Base-by-base conservation (phyloP, 2,329 filamentous ascomycete genomes). In the Cytospora schulzeri region DNA sequence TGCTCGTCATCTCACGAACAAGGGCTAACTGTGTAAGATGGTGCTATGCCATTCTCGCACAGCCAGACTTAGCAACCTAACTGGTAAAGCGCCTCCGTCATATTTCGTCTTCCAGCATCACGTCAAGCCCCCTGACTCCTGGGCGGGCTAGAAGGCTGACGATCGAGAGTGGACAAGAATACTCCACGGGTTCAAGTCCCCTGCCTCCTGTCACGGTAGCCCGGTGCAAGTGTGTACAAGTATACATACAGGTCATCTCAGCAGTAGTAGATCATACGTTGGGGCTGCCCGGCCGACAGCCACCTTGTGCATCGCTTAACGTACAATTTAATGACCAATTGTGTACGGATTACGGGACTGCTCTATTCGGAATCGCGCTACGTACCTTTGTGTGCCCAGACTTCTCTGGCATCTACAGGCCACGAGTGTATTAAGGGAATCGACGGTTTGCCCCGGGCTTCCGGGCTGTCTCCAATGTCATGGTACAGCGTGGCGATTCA, bases 1-100 rank as follows among this genome's bases (percentile, higher is more conserved):
- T 66, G 64, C 64, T 60, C 59, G 57, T 66, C 64, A 64, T 64
- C 45, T 66, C 53, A 57, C 35, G 48, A 55, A 54, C 61, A 64
- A 51, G 64, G 62, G 31, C 55, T 57, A 55, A 11, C 45, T 48
- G 45, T 48, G 45, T 48, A 24, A 55, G 57, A 61, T 60, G 64
- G 60, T 66, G 60, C 60, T 45, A 63, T 66, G 61, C 41, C 51
- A 41, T 54, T 62, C 57, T 56, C 53, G 35, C 54, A 54, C 61
- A 53, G 41, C 26, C 62, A 57, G 50, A 28, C 28, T 48, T 45
- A 35, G 33, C 57, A 17, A 56, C 33, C 45, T 53, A 41, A 50
- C 38, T 57, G 57, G 56, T 41, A 29, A 26, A 50, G 55, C 41
- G 60, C 29, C 48, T 58, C 55, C 51, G n/a, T 38, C 50, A 22